A percentile compares a stretch with the other conserved stretches of the same genome.
Conservation (phyloP, 441 rosid genomes). For the Viola pubescens region DNA sequence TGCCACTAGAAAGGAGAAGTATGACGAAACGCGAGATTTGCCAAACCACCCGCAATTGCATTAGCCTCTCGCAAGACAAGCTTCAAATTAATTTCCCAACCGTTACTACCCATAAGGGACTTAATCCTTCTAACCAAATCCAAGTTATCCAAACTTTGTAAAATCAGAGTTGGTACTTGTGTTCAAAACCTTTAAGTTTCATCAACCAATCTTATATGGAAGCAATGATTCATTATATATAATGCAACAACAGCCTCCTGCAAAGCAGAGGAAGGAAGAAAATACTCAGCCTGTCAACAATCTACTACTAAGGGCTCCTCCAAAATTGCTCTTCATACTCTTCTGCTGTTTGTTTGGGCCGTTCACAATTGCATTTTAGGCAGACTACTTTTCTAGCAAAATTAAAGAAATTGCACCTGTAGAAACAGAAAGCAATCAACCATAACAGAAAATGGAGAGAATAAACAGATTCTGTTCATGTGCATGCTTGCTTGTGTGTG, state of each 20-base stretch:
- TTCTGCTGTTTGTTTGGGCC: slow-evolving; percentile 28
- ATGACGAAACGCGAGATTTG: no score
- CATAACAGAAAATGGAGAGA: background rate
- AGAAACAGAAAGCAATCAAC: slow-evolving; percentile 12
- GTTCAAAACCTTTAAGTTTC: slow-evolving; percentile 11
- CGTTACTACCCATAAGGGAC: no score
- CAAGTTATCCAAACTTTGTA: no score
- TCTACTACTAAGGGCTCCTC: slow-evolving; percentile 12
- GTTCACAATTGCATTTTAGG: slow-evolving; percentile 52
- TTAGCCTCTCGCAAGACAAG: no score
- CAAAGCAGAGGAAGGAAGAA: no score
- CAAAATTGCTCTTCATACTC: slow-evolving; percentile 29
- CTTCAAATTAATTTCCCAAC: no score
- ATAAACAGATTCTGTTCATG: background rate
- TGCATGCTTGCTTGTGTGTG: background rate
- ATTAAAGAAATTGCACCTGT: slow-evolving; percentile 75
- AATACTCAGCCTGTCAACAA: no score
- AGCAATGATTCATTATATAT: background rate
- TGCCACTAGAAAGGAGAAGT: no score
- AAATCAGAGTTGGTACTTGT: no score
- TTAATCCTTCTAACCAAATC: no score
- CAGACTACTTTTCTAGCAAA: slow-evolving; percentile 54
- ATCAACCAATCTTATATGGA: slow-evolving; percentile 26
- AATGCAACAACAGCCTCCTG: no score
- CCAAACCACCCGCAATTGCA: no score